phyloP scores from a whole-genome alignment of 345 rosid genomes.

The Eucalyptus rudis region DNA sequence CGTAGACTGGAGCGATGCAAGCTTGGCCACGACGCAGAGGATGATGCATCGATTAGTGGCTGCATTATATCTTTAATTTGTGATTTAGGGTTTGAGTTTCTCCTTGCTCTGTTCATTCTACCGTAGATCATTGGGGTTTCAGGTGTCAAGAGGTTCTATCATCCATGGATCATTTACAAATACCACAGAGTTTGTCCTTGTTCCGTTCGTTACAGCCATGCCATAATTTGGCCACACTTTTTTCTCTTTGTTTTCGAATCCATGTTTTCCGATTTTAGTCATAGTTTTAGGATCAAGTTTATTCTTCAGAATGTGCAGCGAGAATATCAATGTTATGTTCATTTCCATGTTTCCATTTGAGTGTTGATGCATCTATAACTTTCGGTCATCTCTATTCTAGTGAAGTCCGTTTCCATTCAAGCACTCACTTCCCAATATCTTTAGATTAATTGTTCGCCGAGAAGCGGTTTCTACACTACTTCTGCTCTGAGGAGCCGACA shows the following conservation, averaged over 20 bases:
- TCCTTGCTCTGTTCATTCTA: not conserved
- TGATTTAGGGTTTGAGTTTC: not conserved
- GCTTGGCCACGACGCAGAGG: not conserved
- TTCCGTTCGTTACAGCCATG: not conserved
- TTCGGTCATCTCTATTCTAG: not conserved
- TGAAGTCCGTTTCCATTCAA: not conserved
- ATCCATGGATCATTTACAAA: not conserved
- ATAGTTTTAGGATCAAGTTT: not conserved
- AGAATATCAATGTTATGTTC: not conserved
- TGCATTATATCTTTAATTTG: not conserved
- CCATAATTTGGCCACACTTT: not conserved
- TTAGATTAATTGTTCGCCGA: not conserved
- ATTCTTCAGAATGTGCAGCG: not conserved
- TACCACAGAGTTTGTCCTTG: not conserved
- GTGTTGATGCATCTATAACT: not conserved
- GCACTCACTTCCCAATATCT: not conserved
- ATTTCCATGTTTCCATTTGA: not conserved
- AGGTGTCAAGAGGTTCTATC: not conserved
- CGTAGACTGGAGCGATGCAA: not conserved
- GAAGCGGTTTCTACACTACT: not conserved
- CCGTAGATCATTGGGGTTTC: not conserved
- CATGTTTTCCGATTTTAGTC: too few species aligned
- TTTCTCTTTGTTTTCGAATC: not conserved
- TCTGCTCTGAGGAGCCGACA: not conserved
- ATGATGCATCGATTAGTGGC: not conserved